A percentile compares a stretch with the other conserved stretches of the same genome.
Conservation (phyloP, 2,329 filamentous ascomycete genomes). For the Aspergillus pseudoviridinutans region DNA sequence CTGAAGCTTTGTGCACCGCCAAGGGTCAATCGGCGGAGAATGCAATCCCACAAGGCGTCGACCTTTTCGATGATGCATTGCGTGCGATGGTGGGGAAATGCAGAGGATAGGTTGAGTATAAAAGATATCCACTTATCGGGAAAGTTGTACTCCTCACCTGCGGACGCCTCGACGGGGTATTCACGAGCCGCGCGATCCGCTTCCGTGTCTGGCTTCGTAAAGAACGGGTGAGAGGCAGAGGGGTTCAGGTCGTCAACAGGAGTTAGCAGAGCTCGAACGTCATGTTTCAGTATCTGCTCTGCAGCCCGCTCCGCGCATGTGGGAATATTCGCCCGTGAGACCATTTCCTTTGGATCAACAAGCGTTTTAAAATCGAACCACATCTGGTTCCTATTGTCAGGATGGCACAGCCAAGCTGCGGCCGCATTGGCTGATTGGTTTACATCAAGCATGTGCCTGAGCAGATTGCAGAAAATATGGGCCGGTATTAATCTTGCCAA, state of each 20-base stretch:
- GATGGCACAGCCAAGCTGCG: constrained; percentile 84
- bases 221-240: constrained; percentile 29
- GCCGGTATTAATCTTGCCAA: constrained; percentile 84
- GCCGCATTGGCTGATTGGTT: constrained; percentile 93
- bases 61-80: constrained; percentile 45
- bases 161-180: constrained; percentile 33
- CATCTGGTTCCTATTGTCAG: constrained; percentile 90
- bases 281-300: constrained; percentile 42
- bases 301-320: constrained; percentile 33
- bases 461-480: constrained; percentile 77
- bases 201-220: constrained; percentile 30
- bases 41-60: constrained; percentile 41
- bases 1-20: constrained; percentile 45
- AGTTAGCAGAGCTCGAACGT: constrained; percentile 41
- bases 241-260: constrained; percentile 34
- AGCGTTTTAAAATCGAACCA: constrained; percentile 69
- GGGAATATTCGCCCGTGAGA: constrained; percentile 39
- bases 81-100: constrained; percentile 40
- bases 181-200: constrained; percentile 28
- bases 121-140: constrained; percentile 46
- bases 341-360: constrained; percentile 39
- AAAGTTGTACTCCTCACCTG: constrained; percentile 44
- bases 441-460: constrained; percentile 83
- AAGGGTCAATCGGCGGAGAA: constrained; percentile 43
- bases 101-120: constrained; percentile 37